These are phyloP conservation scores for Peronospora destructor DNA, from an alignment of 352 stramenopile species.

Conservation along the genomic window DNA sequence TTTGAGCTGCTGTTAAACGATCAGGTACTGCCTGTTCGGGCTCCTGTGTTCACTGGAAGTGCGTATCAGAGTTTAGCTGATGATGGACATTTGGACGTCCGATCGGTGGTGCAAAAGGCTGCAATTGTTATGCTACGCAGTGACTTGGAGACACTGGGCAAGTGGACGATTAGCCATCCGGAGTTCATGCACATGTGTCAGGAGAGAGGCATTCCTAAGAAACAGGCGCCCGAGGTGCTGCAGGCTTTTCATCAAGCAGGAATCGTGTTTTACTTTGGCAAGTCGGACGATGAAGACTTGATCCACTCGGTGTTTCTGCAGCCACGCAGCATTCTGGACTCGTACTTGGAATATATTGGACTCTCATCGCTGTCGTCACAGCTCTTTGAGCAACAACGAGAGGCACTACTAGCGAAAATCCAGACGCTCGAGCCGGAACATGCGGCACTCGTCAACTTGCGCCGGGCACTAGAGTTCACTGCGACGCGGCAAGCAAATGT, in stretches of 20 bases:
- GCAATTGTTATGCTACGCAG: constrained; percentile 69
- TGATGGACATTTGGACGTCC: constrained; percentile 73
- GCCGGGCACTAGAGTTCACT: constrained; percentile 50
- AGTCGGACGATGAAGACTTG: constrained; percentile 63
- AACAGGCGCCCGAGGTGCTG: constrained; percentile 70
- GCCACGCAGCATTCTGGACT: constrained; percentile 70
- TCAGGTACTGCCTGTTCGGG: constrained; percentile 59
- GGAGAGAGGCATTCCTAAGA: constrained; percentile 76
- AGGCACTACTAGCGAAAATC: constrained; percentile 61
- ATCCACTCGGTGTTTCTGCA: constrained; percentile 75
- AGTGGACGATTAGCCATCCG: constrained; percentile 71
- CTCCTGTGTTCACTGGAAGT: constrained; percentile 64
- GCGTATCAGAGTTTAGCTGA: constrained; percentile 67
- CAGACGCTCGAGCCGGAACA: constrained; percentile 61
- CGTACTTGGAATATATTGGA: constrained; percentile 70
- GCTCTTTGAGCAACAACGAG: constrained; percentile 59
- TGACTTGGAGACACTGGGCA: constrained; percentile 57
- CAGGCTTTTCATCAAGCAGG: constrained; percentile 70
- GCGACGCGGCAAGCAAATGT: constrained; percentile 56
- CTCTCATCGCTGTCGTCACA: constrained; percentile 60
- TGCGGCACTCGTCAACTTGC: constrained; percentile 52
- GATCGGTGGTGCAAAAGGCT: constrained; percentile 71
- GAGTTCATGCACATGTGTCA: constrained; percentile 67
- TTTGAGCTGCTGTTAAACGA: constrained; percentile 82
- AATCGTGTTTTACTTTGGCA: constrained; percentile 77